Base-by-base conservation (phyloP, 345 rosid genomes). In the Eucalyptus sideroxylon region DNA sequence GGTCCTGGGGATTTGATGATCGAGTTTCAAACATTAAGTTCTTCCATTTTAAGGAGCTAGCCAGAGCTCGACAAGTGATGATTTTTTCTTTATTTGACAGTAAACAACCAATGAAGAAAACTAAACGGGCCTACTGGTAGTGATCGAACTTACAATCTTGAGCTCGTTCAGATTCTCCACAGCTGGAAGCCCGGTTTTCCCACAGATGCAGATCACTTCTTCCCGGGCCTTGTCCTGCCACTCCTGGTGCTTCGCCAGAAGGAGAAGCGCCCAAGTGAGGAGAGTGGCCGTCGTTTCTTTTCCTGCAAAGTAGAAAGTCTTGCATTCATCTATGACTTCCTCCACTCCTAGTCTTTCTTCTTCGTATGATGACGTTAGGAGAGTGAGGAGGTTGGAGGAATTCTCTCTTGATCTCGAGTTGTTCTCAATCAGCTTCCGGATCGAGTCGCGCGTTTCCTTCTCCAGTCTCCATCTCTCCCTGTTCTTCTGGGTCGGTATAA, bases 251-350 rank as follows among this genome's bases (percentile, higher is more conserved):
- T 91, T 59, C n/a, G 97, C 97, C 27, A 98, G 90, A 40, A 94
- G 95, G 3, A 97, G 87, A 87, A 98, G 91, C 1, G 94, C 93
- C 97, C 97, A 96, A 23, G 97, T 94, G 91, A 98, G 90, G 49
- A 95, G 95, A 44, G 94, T 92, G 55, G 93, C 99, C 4, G 96
- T 93, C 21, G 99, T 98, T 90, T 98, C 98, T 50, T 97, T 96
- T 56, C 98, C 99, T 15, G 98, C 98, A 83, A 97, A 95, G 91
- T 97, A 97, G 89, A 98, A 95, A 13, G 98, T 97, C 90, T 98
- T 95, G 94, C 98, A 95, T 90, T 98, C 98, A 44, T 97, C 96
- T 88, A 97, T 95, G 55, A 98, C 93, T 88, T 97, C 97, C 90
- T 95, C 97, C 27, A 93, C 91, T 19, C 90, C 93, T 82, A 96